phyloP scores from a whole-genome alignment of 2,329 filamentous ascomycete genomes.

The Neofusicoccum sp. region DNA sequence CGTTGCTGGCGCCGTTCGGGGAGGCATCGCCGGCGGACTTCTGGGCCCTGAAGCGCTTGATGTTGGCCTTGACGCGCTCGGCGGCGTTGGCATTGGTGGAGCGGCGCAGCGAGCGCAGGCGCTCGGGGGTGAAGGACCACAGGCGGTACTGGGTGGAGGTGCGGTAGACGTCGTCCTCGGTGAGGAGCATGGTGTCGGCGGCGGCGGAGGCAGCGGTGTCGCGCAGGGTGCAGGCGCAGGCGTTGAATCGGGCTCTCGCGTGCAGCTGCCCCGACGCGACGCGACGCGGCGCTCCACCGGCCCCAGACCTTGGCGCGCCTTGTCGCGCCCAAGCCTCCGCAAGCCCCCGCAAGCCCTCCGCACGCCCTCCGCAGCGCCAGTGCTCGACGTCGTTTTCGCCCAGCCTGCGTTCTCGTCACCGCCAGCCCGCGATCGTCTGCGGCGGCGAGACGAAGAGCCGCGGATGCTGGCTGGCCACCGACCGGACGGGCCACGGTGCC shows the following conservation, averaged over 20 bases:
- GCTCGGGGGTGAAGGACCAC: slow-evolving; percentile 83
- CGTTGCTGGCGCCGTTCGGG: slow-evolving; percentile 21
- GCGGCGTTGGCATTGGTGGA: slow-evolving; percentile 79
- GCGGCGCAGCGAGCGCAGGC: slow-evolving; percentile 68
- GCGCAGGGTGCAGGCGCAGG: not conserved
- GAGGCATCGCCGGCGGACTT: slow-evolving; percentile 39
- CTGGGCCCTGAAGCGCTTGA: slow-evolving; percentile 47
- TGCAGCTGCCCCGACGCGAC: slow-evolving; percentile 2
- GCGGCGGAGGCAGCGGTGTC: not conserved
- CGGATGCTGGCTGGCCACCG: not conserved
- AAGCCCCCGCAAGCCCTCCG: not conserved
- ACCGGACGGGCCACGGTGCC: not conserved
- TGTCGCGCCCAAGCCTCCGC: not conserved
- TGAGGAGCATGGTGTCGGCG: slow-evolving; percentile 50
- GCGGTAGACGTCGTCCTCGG: slow-evolving; percentile 88
- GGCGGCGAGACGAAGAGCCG: no score
- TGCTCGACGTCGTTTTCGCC: not conserved
- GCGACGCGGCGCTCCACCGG: not conserved
- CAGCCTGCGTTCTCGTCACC: not conserved
- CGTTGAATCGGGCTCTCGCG: slow-evolving; percentile 1
- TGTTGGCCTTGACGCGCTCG: slow-evolving; percentile 61
- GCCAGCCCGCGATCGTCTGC: no score
- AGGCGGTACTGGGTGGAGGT: slow-evolving; percentile 85
- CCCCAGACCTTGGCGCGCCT: not conserved
- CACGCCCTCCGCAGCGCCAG: not conserved